Conservation (phyloP, 495 filamentous ascomycete species). For the Penicillium goetzii region DNA sequence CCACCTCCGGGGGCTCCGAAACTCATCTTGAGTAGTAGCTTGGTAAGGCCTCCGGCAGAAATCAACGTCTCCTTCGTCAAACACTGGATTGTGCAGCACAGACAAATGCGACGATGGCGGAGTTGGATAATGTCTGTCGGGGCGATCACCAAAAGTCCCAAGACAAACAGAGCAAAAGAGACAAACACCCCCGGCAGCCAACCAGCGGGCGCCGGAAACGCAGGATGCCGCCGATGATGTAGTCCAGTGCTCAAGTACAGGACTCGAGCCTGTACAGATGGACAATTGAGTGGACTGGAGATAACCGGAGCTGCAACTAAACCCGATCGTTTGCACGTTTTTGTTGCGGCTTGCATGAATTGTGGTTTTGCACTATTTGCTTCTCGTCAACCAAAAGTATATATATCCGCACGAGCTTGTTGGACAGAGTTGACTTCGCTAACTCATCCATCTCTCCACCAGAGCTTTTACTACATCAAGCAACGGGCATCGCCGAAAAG, state of each 20-base stretch:
- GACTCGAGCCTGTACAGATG: constrained; percentile 9
- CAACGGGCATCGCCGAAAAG: not conserved
- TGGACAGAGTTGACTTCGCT: no score
- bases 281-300: constrained; percentile 9
- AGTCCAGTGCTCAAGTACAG: constrained; percentile 5
- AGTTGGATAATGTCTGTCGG: constrained; percentile 9
- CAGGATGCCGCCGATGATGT: constrained; percentile 30
- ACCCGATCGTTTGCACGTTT: not conserved
- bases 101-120: constrained; percentile 1
- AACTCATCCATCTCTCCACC: no score
- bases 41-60: no score
- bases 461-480: not conserved
- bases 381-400: constrained; percentile 3
- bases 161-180: constrained; percentile 46
- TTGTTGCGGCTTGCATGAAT: constrained; percentile 2
- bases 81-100: not conserved
- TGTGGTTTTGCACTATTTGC: not conserved
- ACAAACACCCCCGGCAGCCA: constrained; percentile 36
- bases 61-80: not conserved
- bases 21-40: constrained; percentile 41
- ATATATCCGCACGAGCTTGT: constrained; percentile 4
- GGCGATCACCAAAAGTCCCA: constrained; percentile 5
- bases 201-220: constrained; percentile 18
- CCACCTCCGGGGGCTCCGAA: constrained; percentile 82
- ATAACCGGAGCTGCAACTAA: constrained; percentile 1